A percentile compares a stretch with the other conserved stretches of the same genome.
These are phyloP conservation scores for Bruguiera sexangula DNA, from an alignment of 345 rosid species.

Conservation along the genomic window DNA sequence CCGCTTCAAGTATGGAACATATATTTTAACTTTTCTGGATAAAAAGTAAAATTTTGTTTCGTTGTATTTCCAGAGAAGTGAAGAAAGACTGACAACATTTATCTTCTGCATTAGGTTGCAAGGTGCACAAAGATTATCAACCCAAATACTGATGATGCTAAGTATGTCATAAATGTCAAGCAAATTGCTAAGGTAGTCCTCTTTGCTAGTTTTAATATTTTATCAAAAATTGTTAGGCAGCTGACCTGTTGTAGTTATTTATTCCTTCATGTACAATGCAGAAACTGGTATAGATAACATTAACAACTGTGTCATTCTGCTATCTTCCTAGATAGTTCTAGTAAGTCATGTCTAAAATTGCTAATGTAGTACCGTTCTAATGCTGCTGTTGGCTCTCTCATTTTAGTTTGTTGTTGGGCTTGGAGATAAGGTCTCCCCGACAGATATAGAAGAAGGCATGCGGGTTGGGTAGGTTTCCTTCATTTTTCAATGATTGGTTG, in stretches of 20 bases:
- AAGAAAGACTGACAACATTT: background rate
- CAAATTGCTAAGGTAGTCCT: conserved; percentile 47
- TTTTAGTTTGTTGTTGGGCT: conserved; percentile 93
- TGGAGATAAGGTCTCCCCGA: conserved; percentile 96
- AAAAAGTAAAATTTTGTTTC: too few relatives aligned
- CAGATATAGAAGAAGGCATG: conserved; percentile 99
- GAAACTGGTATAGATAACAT: background rate
- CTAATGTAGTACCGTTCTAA: background rate
- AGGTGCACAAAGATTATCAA: conserved; percentile 94
- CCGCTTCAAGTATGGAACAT: conserved; percentile 58
- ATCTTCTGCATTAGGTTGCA: conserved; percentile 62
- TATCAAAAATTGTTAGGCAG: too few relatives aligned
- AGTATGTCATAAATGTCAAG: conserved; percentile 91
- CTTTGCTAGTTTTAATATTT: too few relatives aligned
- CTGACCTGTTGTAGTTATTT: conserved; percentile 21
- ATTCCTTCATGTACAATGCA: background rate
- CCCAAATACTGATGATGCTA: conserved; percentile 95
- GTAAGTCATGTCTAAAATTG: background rate
- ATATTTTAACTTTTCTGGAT: background rate
- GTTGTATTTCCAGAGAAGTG: background rate
- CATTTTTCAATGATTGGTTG: background rate
- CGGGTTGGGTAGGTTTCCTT: conserved; percentile 71
- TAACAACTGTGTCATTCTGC: background rate
- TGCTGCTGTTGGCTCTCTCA: background rate
- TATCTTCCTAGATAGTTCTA: background rate